phyloP scores from a whole-genome alignment of 371 early-diverging fungal species.

The Encephalitozoon romaleae region DNA sequence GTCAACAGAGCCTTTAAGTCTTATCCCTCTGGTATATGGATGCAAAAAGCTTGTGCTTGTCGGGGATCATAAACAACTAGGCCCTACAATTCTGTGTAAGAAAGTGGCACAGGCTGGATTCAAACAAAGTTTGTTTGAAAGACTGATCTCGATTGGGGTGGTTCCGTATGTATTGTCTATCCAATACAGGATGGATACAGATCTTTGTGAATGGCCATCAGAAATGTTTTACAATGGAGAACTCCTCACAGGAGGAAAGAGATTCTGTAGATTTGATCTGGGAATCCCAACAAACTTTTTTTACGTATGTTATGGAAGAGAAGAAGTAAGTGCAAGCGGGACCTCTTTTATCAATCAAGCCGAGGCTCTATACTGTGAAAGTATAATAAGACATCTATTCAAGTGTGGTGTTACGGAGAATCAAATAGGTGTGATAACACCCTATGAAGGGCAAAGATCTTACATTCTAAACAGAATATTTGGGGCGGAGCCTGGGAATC shows the following conservation, averaged over 20 bases:
- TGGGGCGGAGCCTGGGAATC: constrained; percentile 81
- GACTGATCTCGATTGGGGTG: constrained; percentile 76
- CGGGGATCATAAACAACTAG: constrained; percentile 95
- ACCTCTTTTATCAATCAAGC: constrained; percentile 84
- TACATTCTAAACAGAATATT: constrained; percentile 69
- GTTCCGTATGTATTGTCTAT: constrained; percentile 83
- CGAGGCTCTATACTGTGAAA: constrained; percentile 76
- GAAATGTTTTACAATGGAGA: constrained; percentile 97
- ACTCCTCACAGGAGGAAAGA: constrained; percentile 61
- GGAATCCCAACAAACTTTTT: constrained; percentile 94
- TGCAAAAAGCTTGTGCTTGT: constrained; percentile 85
- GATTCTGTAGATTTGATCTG: constrained; percentile 77
- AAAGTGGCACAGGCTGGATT: constrained; percentile 83
- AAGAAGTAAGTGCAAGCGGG: constrained; percentile 84
- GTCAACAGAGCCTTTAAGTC: constrained; percentile 85
- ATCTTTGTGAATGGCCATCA: constrained; percentile 85
- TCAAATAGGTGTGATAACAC: constrained; percentile 94
- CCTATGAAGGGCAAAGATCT: constrained; percentile 96
- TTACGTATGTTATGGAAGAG: constrained; percentile 76
- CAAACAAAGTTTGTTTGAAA: constrained; percentile 86
- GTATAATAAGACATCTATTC: constrained; percentile 80
- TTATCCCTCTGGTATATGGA: constrained; percentile 87
- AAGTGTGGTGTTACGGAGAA: constrained; percentile 72
- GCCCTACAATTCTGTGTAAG: constrained; percentile 90
- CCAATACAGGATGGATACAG: constrained; percentile 96